Percentiles rank a stretch among this genome's conserved stretches.
These are phyloP conservation scores for Cladobotryum protrusum DNA, from an alignment of 2,329 filamentous ascomycete genomes.

Conservation along the genomic window DNA sequence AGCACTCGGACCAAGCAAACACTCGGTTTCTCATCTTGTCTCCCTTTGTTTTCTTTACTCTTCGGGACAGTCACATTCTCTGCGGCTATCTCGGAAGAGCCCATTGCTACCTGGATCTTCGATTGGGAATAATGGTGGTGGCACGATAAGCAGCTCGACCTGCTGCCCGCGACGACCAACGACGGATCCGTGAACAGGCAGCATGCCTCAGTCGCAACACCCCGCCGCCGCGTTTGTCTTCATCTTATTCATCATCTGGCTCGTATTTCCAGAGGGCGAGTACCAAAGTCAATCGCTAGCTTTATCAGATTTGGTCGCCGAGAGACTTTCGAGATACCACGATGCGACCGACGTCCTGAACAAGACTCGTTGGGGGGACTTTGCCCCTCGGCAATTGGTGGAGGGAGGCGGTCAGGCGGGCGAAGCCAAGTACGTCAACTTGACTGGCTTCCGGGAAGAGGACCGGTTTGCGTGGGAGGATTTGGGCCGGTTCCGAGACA, in stretches of 20 bases:
- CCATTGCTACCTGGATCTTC: too few relatives aligned
- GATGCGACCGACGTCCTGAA: slow-evolving; percentile 49
- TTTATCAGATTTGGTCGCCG: slow-evolving; percentile 31
- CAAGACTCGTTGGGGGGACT: slow-evolving; percentile 54
- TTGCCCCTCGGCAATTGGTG: slow-evolving; percentile 36
- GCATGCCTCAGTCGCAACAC: slow-evolving; percentile 44
- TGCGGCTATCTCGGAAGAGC: too few relatives aligned
- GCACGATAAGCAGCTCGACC: neutral
- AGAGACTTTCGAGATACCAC: slow-evolving; percentile 46
- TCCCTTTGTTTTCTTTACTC: too few relatives aligned
- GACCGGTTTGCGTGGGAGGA: slow-evolving; percentile 77
- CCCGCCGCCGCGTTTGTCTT: slow-evolving; percentile 25
- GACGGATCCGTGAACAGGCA: slow-evolving; percentile 16
- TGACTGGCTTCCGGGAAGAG: slow-evolving; percentile 69
- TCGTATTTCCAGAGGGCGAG: slow-evolving; percentile 32
- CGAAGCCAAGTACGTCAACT: slow-evolving; percentile 49
- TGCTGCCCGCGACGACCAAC: slow-evolving; percentile 10
- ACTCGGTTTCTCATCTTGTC: too few relatives aligned
- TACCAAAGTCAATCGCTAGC: slow-evolving; percentile 27
- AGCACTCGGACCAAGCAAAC: too few relatives aligned
- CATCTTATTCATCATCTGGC: slow-evolving; percentile 33
- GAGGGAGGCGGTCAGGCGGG: slow-evolving; percentile 19
- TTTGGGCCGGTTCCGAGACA: slow-evolving; percentile 58
- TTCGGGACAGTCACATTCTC: too few relatives aligned
- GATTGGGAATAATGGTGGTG: neutral